Conservation (phyloP, 805 yeast species). For the Cyberlindnera suaveolens region DNA sequence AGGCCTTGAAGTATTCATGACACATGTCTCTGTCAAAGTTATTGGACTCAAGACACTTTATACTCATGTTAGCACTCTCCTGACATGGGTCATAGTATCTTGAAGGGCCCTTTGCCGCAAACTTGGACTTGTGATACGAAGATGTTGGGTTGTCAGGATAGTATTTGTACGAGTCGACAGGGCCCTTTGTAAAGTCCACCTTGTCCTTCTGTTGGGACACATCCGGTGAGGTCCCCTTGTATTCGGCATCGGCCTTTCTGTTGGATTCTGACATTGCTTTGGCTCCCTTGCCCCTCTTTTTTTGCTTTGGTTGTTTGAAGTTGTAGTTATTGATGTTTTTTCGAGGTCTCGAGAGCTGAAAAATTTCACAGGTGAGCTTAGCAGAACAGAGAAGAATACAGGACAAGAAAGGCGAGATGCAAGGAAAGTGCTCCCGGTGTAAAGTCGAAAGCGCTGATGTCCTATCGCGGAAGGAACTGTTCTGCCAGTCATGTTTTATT, state of each 20-base stretch:
- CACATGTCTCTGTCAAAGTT: slow-evolving; percentile 63
- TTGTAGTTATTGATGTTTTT: not conserved
- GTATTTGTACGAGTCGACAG: slow-evolving; percentile 48
- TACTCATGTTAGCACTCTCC: slow-evolving; percentile 81
- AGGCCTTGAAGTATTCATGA: slow-evolving; percentile 84
- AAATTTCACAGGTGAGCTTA: slow-evolving; percentile 5
- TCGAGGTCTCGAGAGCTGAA: not conserved
- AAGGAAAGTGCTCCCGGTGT: slow-evolving; percentile 36
- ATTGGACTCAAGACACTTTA: slow-evolving; percentile 76
- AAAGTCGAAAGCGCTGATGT: slow-evolving; percentile 35
- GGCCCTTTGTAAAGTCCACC: slow-evolving; percentile 53
- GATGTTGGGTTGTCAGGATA: slow-evolving; percentile 88
- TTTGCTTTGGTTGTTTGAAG: too few species aligned
- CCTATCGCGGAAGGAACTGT: slow-evolving; percentile 54
- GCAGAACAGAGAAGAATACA: not conserved
- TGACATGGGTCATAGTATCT: slow-evolving; percentile 91
- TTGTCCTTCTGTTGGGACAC: slow-evolving; percentile 27
- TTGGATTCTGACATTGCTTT: slow-evolving; percentile 5
- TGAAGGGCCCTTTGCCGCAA: slow-evolving; percentile 71
- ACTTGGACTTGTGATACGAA: slow-evolving; percentile 58
- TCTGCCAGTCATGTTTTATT: slow-evolving; percentile 62
- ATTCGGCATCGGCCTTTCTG: slow-evolving; percentile 15
- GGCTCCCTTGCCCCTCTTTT: not conserved
- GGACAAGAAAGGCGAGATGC: not conserved
- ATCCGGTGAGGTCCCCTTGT: slow-evolving; percentile 19